Percentiles rank a stretch among this genome's conserved stretches.
Conservation (phyloP, 176 grass and related monocot genomes). For the bread wheat (Triticum aestivum) region IWGSC_CS_RefSeq_v2.1 NC_057814.1:340862293-340862792, state of each 20-base stretch:
- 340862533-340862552: constrained; percentile 79
- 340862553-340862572: constrained; percentile 72
- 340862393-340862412: constrained; percentile 90
- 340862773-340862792: constrained; percentile 27
- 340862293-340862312: neutral
- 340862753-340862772: constrained; percentile 57
- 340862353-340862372: constrained; percentile 50
- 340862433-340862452: constrained; percentile 84
- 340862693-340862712: constrained; percentile 70
- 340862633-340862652: constrained; percentile 86
- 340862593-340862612: constrained; percentile 67
- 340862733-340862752: constrained; percentile 60
- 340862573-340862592: constrained; percentile 82
- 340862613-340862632: constrained; percentile 56
- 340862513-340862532: constrained; percentile 76
- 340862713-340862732: constrained; percentile 76
- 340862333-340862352: neutral
- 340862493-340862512: constrained; percentile 69
- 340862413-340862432: constrained; percentile 79
- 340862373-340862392: constrained; percentile 62
- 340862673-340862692: constrained; percentile 62
- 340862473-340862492: constrained; percentile 79
- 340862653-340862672: constrained; percentile 88
- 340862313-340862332: constrained; percentile 9
- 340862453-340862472: constrained; percentile 90